phyloP scores from a whole-genome alignment of 129 eudicot species.

The Pittosporum tobira region DNA sequence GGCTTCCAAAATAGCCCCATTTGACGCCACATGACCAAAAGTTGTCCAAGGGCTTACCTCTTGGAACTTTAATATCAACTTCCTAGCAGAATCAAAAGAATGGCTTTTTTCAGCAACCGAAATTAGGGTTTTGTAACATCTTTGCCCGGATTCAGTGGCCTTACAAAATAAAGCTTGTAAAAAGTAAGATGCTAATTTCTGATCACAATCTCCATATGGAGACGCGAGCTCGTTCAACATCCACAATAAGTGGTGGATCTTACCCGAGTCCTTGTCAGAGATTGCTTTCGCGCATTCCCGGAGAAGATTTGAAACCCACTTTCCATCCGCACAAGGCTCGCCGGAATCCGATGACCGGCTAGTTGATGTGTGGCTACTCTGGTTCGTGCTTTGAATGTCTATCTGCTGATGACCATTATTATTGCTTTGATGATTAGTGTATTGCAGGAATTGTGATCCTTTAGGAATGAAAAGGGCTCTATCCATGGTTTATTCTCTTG shows the following conservation, averaged over 20 bases:
- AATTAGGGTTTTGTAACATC: constrained; percentile 57
- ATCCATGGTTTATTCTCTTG: constrained; percentile 26
- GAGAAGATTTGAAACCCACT: constrained; percentile 64
- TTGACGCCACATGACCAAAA: constrained; percentile 92
- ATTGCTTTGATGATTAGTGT: constrained; percentile 27
- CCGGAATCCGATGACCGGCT: constrained; percentile 31
- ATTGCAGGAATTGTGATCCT: constrained; percentile 28
- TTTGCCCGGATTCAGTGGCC: constrained; percentile 58
- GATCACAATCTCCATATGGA: constrained; percentile 80
- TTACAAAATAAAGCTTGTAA: constrained; percentile 74
- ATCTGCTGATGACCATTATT: constrained; percentile 14
- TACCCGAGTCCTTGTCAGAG: constrained; percentile 50
- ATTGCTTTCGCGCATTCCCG: constrained; percentile 65
- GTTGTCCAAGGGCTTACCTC: constrained; percentile 93
- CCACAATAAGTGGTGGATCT: constrained; percentile 76
- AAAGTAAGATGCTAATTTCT: constrained; percentile 76
- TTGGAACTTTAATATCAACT: constrained; percentile 64
- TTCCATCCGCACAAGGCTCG: constrained; percentile 25
- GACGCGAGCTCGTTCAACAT: constrained; percentile 76
- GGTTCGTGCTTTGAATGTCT: constrained; percentile 28
- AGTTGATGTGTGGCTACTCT: constrained; percentile 14
- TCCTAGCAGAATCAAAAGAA: constrained; percentile 58
- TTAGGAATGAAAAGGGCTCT: constrained; percentile 27
- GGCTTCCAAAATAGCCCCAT: constrained; percentile 87
- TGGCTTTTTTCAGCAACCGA: constrained; percentile 55